Evolutionary conservation across 495 filamentous ascomycete species (phyloP).

Genomic region (Penicillium turbatum): DNA sequence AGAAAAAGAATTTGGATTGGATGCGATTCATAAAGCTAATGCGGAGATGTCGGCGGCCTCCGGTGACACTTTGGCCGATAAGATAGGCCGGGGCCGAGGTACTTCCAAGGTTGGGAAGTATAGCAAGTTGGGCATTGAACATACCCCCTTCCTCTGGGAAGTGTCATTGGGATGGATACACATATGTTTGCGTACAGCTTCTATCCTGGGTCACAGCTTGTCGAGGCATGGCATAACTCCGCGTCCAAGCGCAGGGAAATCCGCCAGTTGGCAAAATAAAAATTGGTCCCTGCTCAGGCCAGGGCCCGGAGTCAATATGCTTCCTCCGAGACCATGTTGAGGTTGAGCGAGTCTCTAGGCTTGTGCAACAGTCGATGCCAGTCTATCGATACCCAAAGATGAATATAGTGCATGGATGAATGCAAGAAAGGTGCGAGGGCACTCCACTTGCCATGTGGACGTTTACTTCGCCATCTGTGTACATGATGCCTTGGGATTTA

Average conservation of each 20-base stretch:
- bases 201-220: not conserved
- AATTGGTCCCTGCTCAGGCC: not conserved
- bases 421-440: not conserved
- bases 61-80: constrained; percentile 5
- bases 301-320: not conserved
- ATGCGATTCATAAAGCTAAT: not conserved
- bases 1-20: not conserved
- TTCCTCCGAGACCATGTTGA: not conserved
- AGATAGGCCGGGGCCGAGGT: constrained; percentile 7
- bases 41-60: constrained; percentile 8
- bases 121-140: not conserved
- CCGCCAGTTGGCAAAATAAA: not conserved
- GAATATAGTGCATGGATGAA: not conserved
- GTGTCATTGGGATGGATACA: no score
- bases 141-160: no score
- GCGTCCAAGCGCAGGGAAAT: not conserved
- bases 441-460: not conserved
- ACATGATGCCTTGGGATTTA: no score
- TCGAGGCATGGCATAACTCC: not conserved
- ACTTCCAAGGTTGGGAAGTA: not conserved
- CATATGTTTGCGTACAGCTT: no score
- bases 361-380: not conserved
- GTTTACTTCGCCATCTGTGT: no score
- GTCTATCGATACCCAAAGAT: not conserved
- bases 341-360: not conserved